These are phyloP conservation scores for Starmerella etchellsii DNA, from an alignment of 805 yeast genomes.

Conservation along the genomic window DNA sequence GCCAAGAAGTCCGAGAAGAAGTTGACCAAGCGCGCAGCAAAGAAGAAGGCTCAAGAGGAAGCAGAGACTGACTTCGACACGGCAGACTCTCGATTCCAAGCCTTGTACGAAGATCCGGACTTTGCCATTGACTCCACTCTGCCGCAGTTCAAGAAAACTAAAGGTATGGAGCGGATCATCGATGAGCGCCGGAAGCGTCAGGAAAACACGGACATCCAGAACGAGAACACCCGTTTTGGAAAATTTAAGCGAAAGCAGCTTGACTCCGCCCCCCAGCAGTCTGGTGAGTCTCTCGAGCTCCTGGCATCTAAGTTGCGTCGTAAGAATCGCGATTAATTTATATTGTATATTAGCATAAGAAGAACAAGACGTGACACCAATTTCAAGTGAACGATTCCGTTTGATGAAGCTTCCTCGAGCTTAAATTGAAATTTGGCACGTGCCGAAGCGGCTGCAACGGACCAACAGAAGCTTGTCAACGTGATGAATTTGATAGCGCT, in stretches of 20 bases:
- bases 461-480: no score
- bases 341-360: not conserved
- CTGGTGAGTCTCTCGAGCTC: conserved; percentile 2
- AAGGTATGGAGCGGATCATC: conserved; percentile 72
- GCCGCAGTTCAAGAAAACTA: conserved; percentile 80
- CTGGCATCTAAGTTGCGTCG: conserved; percentile 9
- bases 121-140: conserved; percentile 89
- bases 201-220: not conserved
- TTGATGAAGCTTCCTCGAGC: no score
- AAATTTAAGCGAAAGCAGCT: conserved; percentile 4
- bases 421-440: no score
- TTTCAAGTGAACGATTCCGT: no score
- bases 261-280: not conserved
- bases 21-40: conserved; percentile 31
- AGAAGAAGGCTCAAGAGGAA: conserved; percentile 32
- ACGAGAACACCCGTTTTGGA: conserved; percentile 2
- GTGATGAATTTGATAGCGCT: conserved; percentile 7
- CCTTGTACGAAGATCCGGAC: conserved; percentile 70
- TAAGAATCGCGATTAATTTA: not conserved
- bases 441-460: no score
- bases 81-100: conserved; percentile 73
- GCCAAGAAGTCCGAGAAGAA: conserved; percentile 35
- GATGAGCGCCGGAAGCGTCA: conserved; percentile 43
- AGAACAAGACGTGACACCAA: no score
- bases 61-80: conserved; percentile 52